Evolutionary conservation across 495 filamentous ascomycete species (phyloP), one percentile per base, ranked within the genome.

Genomic region (Hypoxylon lienhwacheense): DNA sequence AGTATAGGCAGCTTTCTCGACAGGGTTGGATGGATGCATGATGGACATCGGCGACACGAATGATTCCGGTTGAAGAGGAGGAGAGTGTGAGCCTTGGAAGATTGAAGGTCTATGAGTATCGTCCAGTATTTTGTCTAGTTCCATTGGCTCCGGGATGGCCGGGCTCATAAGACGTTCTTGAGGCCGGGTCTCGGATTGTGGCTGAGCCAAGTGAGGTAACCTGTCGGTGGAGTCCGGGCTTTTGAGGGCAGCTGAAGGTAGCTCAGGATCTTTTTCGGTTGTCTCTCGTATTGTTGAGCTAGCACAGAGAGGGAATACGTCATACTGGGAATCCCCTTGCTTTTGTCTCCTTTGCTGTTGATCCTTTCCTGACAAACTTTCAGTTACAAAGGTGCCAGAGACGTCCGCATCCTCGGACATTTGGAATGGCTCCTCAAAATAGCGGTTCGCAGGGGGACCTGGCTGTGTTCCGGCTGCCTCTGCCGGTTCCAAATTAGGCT

Each of bases 21-120:
- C 54, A 22, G 62, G 51, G 54, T 69, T 75, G 43, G 73, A 72
- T 8, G 73, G 73, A 37, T 68, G 68, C 68, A 75, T 75, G 59
- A 75, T 65, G 35, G 71, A 68, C 73, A 75, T 75, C 16, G 73
- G 73, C 14, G 60, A 65, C 33, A 67, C 63, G 46, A 65, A 65
- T 8, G 61, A 56, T 21, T 67, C 65, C 6, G 61, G 49, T 3
- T 61, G 57, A 5, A 65, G 59, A 45, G 59, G 51, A 57, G 64
- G 65, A 32, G 65, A 67, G 42, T 62, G 58, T 25, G 65, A 67
- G 25, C 35, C 22, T 31, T 41, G 52, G 35, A 65, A 50, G 26
- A 58, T 31, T 26, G 59, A 61, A 10, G 59, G 37, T 29, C 52
- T 57, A 58, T 55, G 40, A 36, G 45, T 19, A 44, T 14, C 49